Evolutionary conservation across 345 rosid species (phyloP), one percentile per base, ranked within the genome.

Genomic region (Toxicodendron radicans): DNA sequence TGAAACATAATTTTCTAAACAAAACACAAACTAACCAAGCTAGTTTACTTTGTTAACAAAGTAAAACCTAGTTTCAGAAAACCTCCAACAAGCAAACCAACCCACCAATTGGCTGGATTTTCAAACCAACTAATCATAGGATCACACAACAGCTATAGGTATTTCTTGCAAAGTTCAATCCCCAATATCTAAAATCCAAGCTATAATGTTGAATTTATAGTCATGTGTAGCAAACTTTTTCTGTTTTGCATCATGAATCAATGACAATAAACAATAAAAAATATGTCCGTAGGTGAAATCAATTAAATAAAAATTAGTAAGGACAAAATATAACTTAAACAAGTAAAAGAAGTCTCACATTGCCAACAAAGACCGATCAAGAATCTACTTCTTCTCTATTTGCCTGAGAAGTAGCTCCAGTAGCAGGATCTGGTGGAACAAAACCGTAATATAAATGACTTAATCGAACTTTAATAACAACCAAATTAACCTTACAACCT

Each of bases 301-400:
- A 21, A 52, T 16, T 67, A 35, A 54, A 46, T 58, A 14, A 51
- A 46, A 64, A 46, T 35, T 60, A 21, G 24, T 57, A 69, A 63
- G 49, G 45, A 60, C 78, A 67, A 46, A 46, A 11, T 30, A n/a
- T 18, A 66, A n/a, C n/a, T n/a, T n/a, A n/a, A n/a, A n/a, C n/a
- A n/a, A n/a, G n/a, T 52, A 73, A 67, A 71, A 79, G 76, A 73
- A 43, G 63, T 76, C 95, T 88, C 82, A 88, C 95, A 84, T 90
- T 90, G 82, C 95, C 95, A 73, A 90, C 90, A 65, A 90, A 90
- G 64, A 90, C 71, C 3, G 95, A 90, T 58, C 95, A 87, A 48
- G 91, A 79, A 85, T 90, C 95, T 30, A 90, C 81, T 83, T 90
- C 95, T 80, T 90, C 92, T 73, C 77, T 83, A 75, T 77, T 88